A percentile compares a stretch with the other conserved stretches of the same genome.
These are phyloP conservation scores for Erodium trifolium DNA, from an alignment of 441 rosid species.

Conservation along the genomic window DNA sequence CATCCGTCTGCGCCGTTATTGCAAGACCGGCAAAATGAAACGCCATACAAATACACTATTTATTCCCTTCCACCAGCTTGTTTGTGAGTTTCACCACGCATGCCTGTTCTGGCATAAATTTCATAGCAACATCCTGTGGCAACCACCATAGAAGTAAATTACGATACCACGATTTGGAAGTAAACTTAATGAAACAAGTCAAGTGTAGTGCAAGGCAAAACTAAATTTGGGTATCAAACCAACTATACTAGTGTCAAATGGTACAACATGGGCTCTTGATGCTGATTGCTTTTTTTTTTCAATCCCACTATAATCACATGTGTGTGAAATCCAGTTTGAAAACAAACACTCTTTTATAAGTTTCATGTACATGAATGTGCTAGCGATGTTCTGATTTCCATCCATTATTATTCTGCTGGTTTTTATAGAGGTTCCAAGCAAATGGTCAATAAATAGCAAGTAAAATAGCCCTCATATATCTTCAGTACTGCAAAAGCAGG, in stretches of 20 bases:
- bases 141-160: not conserved
- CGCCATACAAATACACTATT: not conserved
- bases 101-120: not conserved
- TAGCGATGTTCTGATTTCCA: not conserved
- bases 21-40: not conserved
- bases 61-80: conserved; percentile 2
- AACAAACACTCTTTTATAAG: too few relatives aligned
- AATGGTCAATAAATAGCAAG: not conserved
- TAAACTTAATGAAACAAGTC: conserved; percentile 1
- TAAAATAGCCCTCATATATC: too few relatives aligned
- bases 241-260: not conserved
- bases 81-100: not conserved
- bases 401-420: not conserved
- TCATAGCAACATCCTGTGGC: conserved; percentile 1
- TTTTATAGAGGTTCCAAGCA: not conserved
- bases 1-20: not conserved
- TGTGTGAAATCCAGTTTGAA: too few relatives aligned
- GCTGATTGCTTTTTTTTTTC: too few relatives aligned
- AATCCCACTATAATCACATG: too few relatives aligned
- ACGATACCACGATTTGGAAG: not conserved
- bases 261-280: not conserved
- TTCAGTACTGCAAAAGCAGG: too few relatives aligned
- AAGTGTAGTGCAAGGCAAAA: not conserved
- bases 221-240: not conserved
- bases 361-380: not conserved